Percentiles rank a stretch among this genome's conserved stretches.
Conservation (phyloP, 1,284 basidiomycete genomes). For the Cutaneotrichosporon mucoides region DNA sequence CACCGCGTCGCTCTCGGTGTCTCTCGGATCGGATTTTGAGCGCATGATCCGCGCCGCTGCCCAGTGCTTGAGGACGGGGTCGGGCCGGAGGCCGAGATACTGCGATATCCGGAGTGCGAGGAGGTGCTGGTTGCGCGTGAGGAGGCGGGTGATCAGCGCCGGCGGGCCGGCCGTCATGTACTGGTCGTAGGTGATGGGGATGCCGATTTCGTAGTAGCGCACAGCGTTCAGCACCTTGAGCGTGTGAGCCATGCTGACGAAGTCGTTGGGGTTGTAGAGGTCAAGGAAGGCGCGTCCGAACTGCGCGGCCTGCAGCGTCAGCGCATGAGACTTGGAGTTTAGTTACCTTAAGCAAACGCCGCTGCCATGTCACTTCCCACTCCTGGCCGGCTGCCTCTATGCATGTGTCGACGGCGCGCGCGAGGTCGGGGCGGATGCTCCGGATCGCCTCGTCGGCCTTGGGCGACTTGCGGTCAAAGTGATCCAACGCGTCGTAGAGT, state of each 20-base stretch:
- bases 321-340: neutral
- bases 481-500: constrained; percentile 86
- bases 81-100: constrained; percentile 75
- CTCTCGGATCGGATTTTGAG: constrained; percentile 56
- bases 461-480: constrained; percentile 74
- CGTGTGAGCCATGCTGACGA: constrained; percentile 83
- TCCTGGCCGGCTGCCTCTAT: constrained; percentile 90
- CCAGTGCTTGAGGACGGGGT: constrained; percentile 91
- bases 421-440: constrained; percentile 78
- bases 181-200: constrained; percentile 89
- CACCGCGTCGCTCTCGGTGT: constrained; percentile 64
- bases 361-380: constrained; percentile 87
- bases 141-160: constrained; percentile 75
- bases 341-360: constrained; percentile 72
- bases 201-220: constrained; percentile 83
- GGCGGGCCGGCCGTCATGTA: constrained; percentile 71
- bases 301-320: constrained; percentile 69
- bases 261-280: constrained; percentile 82
- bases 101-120: constrained; percentile 87
- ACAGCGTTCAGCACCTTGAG: constrained; percentile 95
- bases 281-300: constrained; percentile 93
- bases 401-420: constrained; percentile 83
- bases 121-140: constrained; percentile 82
- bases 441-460: constrained; percentile 92
- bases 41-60: constrained; percentile 83